Percentiles rank a stretch among this genome's conserved stretches.
These are phyloP conservation scores for Eucalyptus regnans DNA, from an alignment of 345 rosid genomes.

Conservation along the genomic window DNA sequence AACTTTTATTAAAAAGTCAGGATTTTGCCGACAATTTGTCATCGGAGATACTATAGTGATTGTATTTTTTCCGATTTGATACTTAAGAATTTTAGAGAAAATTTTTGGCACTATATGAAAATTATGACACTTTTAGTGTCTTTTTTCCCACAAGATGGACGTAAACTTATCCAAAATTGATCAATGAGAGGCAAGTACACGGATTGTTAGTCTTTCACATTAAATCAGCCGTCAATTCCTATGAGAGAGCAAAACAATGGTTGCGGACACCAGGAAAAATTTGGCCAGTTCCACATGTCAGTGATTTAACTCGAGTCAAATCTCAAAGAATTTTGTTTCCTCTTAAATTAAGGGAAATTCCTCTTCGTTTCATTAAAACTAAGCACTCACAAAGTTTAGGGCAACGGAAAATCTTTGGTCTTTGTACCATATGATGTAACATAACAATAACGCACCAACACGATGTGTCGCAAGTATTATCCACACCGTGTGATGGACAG, in stretches of 20 bases:
- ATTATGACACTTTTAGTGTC: neutral
- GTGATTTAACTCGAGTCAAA: neutral
- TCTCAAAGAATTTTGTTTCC: neutral
- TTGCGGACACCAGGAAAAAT: neutral
- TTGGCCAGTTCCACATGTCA: neutral
- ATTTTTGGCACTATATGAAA: rapidly evolving
- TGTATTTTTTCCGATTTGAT: neutral
- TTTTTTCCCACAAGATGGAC: neutral
- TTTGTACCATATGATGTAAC: neutral
- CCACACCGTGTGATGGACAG: neutral
- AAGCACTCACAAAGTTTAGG: neutral
- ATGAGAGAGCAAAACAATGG: neutral
- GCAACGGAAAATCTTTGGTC: neutral
- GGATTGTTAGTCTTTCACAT: neutral
- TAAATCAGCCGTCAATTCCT: neutral
- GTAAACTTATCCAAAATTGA: neutral
- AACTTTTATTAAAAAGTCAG: neutral
- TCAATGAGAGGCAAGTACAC: neutral
- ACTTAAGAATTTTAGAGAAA: neutral
- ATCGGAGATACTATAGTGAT: neutral
- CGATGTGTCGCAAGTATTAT: neutral
- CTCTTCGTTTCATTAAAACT: neutral
- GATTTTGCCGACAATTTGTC: neutral
- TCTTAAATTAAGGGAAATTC: neutral
- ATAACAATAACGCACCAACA: neutral